Percentiles rank a stretch among this genome's conserved stretches.
These are phyloP conservation scores for Diaporthe helianthi DNA, from an alignment of 2,329 filamentous ascomycete genomes.

Conservation along the genomic window DNA sequence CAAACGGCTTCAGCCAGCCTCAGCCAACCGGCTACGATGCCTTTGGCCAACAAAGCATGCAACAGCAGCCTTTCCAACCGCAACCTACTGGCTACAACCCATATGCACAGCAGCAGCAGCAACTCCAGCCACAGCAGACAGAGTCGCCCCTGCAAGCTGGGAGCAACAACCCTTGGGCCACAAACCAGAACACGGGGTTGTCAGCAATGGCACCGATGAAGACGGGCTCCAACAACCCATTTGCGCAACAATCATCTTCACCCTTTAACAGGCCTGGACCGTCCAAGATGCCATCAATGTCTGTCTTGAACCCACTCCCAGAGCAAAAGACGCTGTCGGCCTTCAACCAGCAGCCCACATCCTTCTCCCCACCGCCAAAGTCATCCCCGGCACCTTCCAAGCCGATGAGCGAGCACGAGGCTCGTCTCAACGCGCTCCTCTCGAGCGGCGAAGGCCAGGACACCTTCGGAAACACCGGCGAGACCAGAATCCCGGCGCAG, in stretches of 20 bases:
- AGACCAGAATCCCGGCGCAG: conserved; percentile 92
- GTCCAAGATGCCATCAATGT: conserved; percentile 64
- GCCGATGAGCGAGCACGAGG: conserved; percentile 68
- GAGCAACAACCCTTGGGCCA: conserved; percentile 94
- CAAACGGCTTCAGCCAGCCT: conserved; percentile 73
- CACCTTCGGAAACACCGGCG: conserved; percentile 96
- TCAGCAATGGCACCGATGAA: conserved; percentile 79
- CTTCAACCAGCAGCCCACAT: conserved; percentile 60
- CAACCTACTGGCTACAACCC: conserved; percentile 63
- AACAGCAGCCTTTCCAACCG: conserved; percentile 53
- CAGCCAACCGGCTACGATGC: conserved; percentile 73
- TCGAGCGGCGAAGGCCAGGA: conserved; percentile 91
- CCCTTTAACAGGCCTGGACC: conserved; percentile 70
- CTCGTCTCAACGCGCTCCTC: conserved; percentile 85
- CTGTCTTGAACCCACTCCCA: conserved; percentile 76
- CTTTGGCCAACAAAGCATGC: conserved; percentile 59
- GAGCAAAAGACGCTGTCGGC: conserved; percentile 80
- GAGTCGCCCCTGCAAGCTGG: conserved; percentile 75
- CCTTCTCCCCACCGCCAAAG: conserved; percentile 50
- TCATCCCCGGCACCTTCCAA: conserved; percentile 60
- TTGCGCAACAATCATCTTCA: conserved; percentile 63
- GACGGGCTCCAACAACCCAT: conserved; percentile 98
- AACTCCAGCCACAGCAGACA: conserved; percentile 57
- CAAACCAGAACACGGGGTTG: conserved; percentile 61
- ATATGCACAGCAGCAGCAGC: conserved; percentile 54